Conservation (phyloP, 176 grass and related monocot species). For the Tillandsia leiboldiana region DNA sequence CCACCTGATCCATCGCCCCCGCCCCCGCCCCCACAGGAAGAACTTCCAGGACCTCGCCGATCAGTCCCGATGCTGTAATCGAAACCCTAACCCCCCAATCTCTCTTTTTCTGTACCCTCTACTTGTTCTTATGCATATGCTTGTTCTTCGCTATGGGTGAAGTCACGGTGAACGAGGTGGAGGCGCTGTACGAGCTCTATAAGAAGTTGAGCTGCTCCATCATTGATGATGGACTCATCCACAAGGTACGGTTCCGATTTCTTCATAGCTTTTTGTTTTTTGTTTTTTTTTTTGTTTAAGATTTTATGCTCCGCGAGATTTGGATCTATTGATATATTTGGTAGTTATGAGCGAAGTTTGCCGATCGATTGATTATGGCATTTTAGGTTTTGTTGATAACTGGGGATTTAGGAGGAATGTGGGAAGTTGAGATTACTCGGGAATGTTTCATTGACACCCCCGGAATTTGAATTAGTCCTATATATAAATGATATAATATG, state of each 20-base stretch:
- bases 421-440: no score
- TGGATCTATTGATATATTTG: neutral
- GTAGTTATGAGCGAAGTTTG: neutral
- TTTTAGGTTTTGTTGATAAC: no score
- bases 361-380: neutral
- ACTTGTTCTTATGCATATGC: constrained; percentile 12
- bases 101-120: neutral
- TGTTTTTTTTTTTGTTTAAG: neutral
- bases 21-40: constrained; percentile 3
- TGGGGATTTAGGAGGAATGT: no score
- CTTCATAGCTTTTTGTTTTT: neutral
- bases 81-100: neutral
- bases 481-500: no score
- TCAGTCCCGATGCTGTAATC: constrained; percentile 43
- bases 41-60: constrained; percentile 34
- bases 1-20: neutral
- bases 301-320: no score
- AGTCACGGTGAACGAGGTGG: constrained; percentile 52
- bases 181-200: constrained; percentile 46
- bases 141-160: neutral
- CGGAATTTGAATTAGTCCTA: no score
- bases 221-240: constrained; percentile 38
- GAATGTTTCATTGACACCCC: no score
- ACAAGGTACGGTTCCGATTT: constrained; percentile 13
- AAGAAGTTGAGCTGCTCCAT: constrained; percentile 44